phyloP scores from a whole-genome alignment of 2,329 filamentous ascomycete species.

The Scopulariopsis brevicaulis region DNA sequence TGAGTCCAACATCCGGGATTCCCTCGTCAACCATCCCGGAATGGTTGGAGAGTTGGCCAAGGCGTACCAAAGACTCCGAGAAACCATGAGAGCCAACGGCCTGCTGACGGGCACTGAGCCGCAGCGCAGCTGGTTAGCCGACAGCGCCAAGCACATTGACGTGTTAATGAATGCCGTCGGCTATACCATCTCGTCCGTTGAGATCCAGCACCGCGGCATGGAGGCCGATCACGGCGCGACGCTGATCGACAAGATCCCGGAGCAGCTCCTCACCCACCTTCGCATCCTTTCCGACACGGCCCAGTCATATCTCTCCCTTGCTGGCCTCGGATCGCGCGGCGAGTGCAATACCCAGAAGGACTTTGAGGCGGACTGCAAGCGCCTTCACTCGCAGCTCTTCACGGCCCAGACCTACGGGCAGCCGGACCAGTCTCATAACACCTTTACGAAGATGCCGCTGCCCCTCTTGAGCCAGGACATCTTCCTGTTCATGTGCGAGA shows the following conservation, averaged over 20 bases:
- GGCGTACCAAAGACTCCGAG: constrained; percentile 48
- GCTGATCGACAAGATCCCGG: constrained; percentile 72
- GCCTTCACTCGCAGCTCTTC: constrained; percentile 69
- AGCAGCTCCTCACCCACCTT: constrained; percentile 74
- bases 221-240: constrained; percentile 63
- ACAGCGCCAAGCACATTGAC: constrained; percentile 38
- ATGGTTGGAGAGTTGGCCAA: constrained; percentile 42
- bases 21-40: constrained; percentile 9
- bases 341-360: constrained; percentile 54
- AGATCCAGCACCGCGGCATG: constrained; percentile 84
- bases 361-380: constrained; percentile 54
- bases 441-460: constrained; percentile 9
- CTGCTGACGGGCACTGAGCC: constrained; percentile 26
- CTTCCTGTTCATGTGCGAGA: constrained; percentile 74
- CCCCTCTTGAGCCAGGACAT: constrained; percentile 59
- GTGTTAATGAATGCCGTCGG: constrained; percentile 58
- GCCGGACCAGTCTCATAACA: background rate
- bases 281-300: constrained; percentile 83
- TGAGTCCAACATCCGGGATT: constrained; percentile 20
- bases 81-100: constrained; percentile 45
- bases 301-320: constrained; percentile 71
- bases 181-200: constrained; percentile 75
- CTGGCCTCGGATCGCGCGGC: constrained; percentile 50
- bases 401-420: constrained; percentile 40
- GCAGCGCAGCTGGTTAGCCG: constrained; percentile 14